Evolutionary conservation across 495 filamentous ascomycete genomes (phyloP), one percentile per base, ranked within the genome.

Genomic region (Talaromyces stipitatus): DNA sequence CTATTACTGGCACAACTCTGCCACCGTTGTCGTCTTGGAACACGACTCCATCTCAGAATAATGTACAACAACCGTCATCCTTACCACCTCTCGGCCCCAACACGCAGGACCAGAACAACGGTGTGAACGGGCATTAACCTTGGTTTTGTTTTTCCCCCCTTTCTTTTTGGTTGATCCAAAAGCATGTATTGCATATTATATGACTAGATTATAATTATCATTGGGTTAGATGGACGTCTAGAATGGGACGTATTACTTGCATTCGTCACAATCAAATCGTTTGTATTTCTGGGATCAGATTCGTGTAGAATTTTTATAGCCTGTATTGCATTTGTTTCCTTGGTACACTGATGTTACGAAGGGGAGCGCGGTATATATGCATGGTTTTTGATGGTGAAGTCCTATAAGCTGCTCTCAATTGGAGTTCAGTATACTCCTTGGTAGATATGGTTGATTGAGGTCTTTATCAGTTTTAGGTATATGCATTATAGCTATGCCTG

Each of bases 171-270:
- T 41, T 41, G 9, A 20, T 11, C 18, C 24, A 51, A 51, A 51
- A 51, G 24, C 24, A 28, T 51, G 27, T 30, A 30, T 51, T 20
- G 48, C 27, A 30, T 51, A n/a, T n/a, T n/a, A n/a, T n/a, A 51
- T 51, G 48, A 30, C 45, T 48, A 48, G 45, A 23, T 18, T 48
- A 48, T 48, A 48, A 48, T 52, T 29, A 52, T 52, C 9, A 52
- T 18, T 52, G n/a, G 50, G 29, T 14, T 30, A 16, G 27, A 50
- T 50, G 27, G 27, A n/a, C n/a, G n/a, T n/a, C n/a, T n/a, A n/a
- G n/a, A n/a, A n/a, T n/a, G n/a, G 46, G 46, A 50, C 46, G n/a
- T 28, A 26, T 50, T 27, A 50, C 6, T n/a, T 50, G 23, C 23
- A 50, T 27, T 50, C 16, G 36, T 41, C n/a, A 4, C 32, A 41